Evolutionary conservation across 192 early-diverging fungal genomes (phyloP), one percentile per base, ranked within the genome.

Genomic region (Paraglomus brasilianum): DNA sequence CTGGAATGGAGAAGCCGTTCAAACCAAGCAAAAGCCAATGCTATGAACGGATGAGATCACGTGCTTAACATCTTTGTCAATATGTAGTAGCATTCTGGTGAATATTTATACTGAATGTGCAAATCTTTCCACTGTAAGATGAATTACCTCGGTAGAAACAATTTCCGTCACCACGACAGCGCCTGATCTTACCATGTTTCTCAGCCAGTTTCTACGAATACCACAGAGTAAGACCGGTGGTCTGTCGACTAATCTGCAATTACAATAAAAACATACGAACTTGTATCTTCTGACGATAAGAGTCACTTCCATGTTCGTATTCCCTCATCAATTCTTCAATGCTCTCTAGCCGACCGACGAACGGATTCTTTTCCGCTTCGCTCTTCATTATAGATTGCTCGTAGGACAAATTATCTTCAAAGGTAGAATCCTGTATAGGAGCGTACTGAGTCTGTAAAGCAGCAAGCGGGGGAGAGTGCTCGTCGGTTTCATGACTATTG

Each of bases 11-110:
- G 64, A 11, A 80, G 66, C 39, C 81, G 70, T 68, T 85, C 86
- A 61, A 87, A 87, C 83, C 83, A 87, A 5, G 86, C 86, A 78
- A 85, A 87, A 13, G 75, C 80, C 69, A 87, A 78, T 5, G 86
- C 85, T 86, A 65, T 39, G 56, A 24, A 24, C 9, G 24, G 47
- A 9, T 19, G 8, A 42, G 22, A n/a, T 15, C 7, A 11, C 22
- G n/a, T 13, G 15, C n/a, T 42, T 38, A 5, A 22, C 14, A 9
- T n/a, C 39, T 69, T 19, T 43, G 43, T 30, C 39, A 53, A 7
- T 1, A 8, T 53, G 21, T 53, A n/a, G n/a, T n/a, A n/a, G n/a
- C n/a, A n/a, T n/a, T n/a, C n/a, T n/a, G n/a, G n/a, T n/a, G n/a
- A n/a, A n/a, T n/a, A n/a, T n/a, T n/a, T n/a, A n/a, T n/a, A n/a